Conservation (phyloP, 2,329 filamentous ascomycete genomes). For the Penicillium sclerotigenum region DNA sequence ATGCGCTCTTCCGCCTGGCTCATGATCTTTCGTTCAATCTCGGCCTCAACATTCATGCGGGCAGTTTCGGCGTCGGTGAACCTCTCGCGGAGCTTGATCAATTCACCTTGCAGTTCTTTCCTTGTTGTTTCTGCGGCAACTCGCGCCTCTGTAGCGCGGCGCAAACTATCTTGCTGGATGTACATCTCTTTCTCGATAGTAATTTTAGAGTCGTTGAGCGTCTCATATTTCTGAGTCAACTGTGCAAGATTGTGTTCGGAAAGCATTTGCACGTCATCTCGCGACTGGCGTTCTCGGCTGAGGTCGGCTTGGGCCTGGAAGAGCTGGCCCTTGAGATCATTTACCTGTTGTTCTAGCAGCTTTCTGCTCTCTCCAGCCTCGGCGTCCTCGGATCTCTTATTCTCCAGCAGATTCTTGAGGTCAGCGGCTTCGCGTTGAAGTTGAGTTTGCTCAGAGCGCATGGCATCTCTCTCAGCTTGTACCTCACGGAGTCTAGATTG, state of each 20-base stretch:
- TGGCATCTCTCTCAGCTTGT: constrained; percentile 81
- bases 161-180: constrained; percentile 84
- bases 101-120: constrained; percentile 82
- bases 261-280: constrained; percentile 88
- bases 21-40: constrained; percentile 75
- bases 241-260: constrained; percentile 82
- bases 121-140: constrained; percentile 78
- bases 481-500: constrained; percentile 73
- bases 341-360: constrained; percentile 80
- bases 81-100: constrained; percentile 75
- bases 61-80: constrained; percentile 84
- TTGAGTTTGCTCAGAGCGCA: constrained; percentile 78
- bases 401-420: constrained; percentile 79
- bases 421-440: constrained; percentile 86
- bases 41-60: constrained; percentile 74
- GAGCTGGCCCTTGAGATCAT: constrained; percentile 79
- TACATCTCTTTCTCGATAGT: constrained; percentile 98
- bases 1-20: constrained; percentile 77
- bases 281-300: constrained; percentile 85
- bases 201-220: constrained; percentile 89
- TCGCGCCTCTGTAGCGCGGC: constrained; percentile 78
- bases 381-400: constrained; percentile 83
- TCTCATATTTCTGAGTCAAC: constrained; percentile 79
- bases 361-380: constrained; percentile 78
- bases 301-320: constrained; percentile 83